Conservation (phyloP, 768 basidiomycete genomes). For the Neoboletus subvelutipes region DNA sequence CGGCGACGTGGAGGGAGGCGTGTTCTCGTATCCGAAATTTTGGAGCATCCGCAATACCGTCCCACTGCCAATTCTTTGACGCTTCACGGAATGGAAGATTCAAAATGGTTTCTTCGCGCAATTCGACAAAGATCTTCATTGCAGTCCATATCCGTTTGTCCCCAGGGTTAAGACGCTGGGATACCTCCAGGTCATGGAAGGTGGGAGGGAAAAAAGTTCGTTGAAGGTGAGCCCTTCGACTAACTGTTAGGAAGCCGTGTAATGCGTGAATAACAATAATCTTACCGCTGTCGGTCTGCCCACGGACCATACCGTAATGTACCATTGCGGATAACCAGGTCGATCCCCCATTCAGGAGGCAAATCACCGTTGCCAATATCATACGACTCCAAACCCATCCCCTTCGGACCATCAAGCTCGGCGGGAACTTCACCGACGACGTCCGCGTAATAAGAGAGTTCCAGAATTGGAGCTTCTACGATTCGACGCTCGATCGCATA, state of each 20-base stretch:
- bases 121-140: constrained; percentile 77
- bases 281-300: constrained; percentile 90
- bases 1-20: constrained; percentile 68
- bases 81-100: constrained; percentile 89
- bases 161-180: constrained; percentile 62
- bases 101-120: constrained; percentile 73
- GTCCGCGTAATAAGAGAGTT: constrained; percentile 86
- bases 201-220: constrained; percentile 79
- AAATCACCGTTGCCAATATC: constrained; percentile 87
- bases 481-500: constrained; percentile 88
- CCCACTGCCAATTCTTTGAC: constrained; percentile 98
- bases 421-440: constrained; percentile 73
- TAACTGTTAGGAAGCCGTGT: constrained; percentile 2
- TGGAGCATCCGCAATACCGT: constrained; percentile 52
- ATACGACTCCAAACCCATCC: constrained; percentile 43
- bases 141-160: constrained; percentile 83
- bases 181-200: constrained; percentile 62
- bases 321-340: constrained; percentile 77
- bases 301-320: constrained; percentile 88
- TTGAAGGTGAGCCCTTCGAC: constrained; percentile 68
- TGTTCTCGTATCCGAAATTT: constrained; percentile 59
- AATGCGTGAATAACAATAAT: not conserved
- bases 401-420: constrained; percentile 29
- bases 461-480: constrained; percentile 72
- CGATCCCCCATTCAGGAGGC: constrained; percentile 92